These are phyloP conservation scores for Teunomyces gatunensis DNA, from an alignment of 805 yeast genomes.

Conservation along the genomic window DNA sequence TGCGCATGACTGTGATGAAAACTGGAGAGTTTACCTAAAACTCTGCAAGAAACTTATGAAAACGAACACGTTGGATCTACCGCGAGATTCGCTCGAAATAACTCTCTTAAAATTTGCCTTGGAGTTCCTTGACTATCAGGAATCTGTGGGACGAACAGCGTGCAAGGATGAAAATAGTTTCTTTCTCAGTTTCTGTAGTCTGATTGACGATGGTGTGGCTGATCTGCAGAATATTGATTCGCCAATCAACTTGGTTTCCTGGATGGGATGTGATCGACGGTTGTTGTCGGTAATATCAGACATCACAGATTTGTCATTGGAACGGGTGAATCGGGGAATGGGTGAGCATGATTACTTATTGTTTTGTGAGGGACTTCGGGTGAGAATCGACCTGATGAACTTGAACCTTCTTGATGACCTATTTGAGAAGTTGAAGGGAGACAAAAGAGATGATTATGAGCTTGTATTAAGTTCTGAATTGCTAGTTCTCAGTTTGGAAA, in stretches of 20 bases:
- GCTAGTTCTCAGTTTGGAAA: neutral
- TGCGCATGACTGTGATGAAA: constrained; percentile 23
- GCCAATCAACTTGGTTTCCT: constrained; percentile 17
- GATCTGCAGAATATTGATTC: constrained; percentile 1
- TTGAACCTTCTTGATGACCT: constrained; percentile 13
- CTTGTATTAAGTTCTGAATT: neutral
- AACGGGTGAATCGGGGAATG: constrained; percentile 15
- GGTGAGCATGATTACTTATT: constrained; percentile 12
- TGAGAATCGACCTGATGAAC: constrained; percentile 13
- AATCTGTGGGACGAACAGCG: constrained; percentile 28
- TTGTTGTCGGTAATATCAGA: constrained; percentile 25
- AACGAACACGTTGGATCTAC: constrained; percentile 15
- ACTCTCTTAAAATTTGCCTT: constrained; percentile 20
- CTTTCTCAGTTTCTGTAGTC: constrained; percentile 16
- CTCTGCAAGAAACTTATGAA: constrained; percentile 17
- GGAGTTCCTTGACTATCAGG: constrained; percentile 25
- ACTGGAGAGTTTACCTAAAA: constrained; percentile 21
- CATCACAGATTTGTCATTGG: constrained; percentile 32
- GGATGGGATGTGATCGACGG: constrained; percentile 32
- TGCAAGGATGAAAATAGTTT: constrained; percentile 24
- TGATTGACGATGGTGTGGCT: neutral
- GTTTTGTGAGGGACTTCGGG: constrained; percentile 15
- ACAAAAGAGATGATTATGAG: neutral
- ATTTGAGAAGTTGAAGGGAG: neutral
- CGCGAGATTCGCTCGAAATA: constrained; percentile 17